Conservation (phyloP, 2,329 filamentous ascomycete genomes). For the Microcyclospora pomicola region DNA sequence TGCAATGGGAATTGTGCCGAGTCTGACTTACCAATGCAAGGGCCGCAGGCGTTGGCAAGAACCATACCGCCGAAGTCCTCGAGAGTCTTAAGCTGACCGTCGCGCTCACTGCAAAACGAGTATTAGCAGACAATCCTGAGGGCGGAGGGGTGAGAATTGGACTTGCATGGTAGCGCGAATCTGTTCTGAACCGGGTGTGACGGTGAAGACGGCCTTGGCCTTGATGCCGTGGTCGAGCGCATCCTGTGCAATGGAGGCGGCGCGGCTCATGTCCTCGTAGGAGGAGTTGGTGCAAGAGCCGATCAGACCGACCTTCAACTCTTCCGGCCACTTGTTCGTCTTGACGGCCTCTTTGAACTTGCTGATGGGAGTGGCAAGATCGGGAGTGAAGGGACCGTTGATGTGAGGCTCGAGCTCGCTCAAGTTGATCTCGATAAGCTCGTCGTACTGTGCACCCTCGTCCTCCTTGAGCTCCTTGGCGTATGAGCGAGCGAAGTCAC, state of each 20-base stretch:
- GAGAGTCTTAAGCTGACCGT: conserved; percentile 59
- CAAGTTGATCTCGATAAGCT: conserved; percentile 92
- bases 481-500: conserved; percentile 75
- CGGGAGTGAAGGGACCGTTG: conserved; percentile 97
- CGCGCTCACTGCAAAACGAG: conserved; percentile 2
- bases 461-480: conserved; percentile 77
- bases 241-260: conserved; percentile 79
- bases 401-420: conserved; percentile 92
- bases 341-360: conserved; percentile 93
- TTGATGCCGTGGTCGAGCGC: conserved; percentile 87
- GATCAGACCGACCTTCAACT: conserved; percentile 92
- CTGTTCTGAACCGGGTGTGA: conserved; percentile 94
- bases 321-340: conserved; percentile 89
- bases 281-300: conserved; percentile 95
- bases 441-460: conserved; percentile 84
- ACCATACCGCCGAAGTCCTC: conserved; percentile 94
- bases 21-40: conserved; percentile 53
- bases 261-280: conserved; percentile 84
- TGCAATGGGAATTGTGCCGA: not conserved
- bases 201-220: conserved; percentile 82
- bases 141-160: too few species aligned
- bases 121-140: too few species aligned
- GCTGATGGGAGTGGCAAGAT: conserved; percentile 93
- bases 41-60: conserved; percentile 83
- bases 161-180: conserved; percentile 42